Conservation (phyloP, 306 rosid species). For the Quercus variabilis region DNA sequence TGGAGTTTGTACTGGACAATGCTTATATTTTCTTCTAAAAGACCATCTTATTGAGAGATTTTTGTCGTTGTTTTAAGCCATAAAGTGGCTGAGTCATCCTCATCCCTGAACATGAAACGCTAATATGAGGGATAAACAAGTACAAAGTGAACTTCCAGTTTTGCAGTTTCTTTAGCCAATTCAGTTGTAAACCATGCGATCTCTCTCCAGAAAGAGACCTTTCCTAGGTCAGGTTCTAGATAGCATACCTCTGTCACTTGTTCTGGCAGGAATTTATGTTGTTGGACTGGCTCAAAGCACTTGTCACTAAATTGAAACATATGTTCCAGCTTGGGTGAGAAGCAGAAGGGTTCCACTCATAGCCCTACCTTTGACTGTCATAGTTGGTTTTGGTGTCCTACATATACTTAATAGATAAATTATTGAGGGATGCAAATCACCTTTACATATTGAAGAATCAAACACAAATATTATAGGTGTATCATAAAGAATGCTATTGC, state of each 20-base stretch:
- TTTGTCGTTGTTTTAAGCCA: background rate
- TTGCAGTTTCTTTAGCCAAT: background rate
- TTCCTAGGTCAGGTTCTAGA: background rate
- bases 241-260: background rate
- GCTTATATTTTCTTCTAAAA: background rate
- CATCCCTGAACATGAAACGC: background rate
- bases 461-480: background rate
- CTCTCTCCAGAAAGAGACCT: background rate
- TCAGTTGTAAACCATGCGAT: background rate
- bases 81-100: background rate
- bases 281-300: background rate
- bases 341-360: background rate
- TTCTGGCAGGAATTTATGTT: background rate
- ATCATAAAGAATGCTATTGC: no score
- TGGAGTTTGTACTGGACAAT: background rate
- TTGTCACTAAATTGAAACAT: background rate
- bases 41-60: background rate
- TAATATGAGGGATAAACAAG: background rate
- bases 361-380: background rate
- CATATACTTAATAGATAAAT: background rate
- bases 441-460: background rate
- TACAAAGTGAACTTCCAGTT: background rate
- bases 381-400: background rate
- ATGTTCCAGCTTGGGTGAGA: background rate
- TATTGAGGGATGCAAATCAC: background rate